Conservation (phyloP, 768 basidiomycete genomes). For the Rhodotorula graminis region DNA sequence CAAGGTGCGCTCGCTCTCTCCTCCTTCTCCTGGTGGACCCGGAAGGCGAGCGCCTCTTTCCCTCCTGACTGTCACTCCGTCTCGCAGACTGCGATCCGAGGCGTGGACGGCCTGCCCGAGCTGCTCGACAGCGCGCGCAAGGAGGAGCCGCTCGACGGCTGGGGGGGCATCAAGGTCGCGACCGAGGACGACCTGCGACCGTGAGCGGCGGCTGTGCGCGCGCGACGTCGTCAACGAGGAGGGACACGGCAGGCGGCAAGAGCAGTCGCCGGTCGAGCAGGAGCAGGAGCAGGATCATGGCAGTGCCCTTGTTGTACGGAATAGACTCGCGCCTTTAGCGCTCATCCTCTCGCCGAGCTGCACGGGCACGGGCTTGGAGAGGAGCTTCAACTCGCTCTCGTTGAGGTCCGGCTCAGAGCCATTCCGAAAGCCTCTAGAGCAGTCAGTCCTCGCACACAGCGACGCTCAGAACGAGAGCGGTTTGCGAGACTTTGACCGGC, state of each 20-base stretch:
- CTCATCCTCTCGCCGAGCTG: no score
- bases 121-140: constrained; percentile 72
- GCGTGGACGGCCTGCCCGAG: constrained; percentile 70
- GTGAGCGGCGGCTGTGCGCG: neutral
- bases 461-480: no score
- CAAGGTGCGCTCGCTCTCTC: constrained; percentile 56
- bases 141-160: constrained; percentile 63
- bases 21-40: neutral
- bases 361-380: no score
- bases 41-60: neutral
- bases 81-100: constrained; percentile 62
- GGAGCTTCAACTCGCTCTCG: no score
- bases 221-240: no score
- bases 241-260: no score
- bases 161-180: constrained; percentile 45
- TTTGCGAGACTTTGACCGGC: no score
- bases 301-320: neutral
- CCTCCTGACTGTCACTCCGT: neutral
- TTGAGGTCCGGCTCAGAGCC: no score
- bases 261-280: no score
- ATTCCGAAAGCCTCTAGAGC: no score
- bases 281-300: neutral
- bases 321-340: neutral
- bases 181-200: constrained; percentile 18
- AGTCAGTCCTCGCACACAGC: no score